These are phyloP conservation scores for Corinectria fuckeliana DNA, from an alignment of 2,329 filamentous ascomycete species.

Conservation along the genomic window DNA sequence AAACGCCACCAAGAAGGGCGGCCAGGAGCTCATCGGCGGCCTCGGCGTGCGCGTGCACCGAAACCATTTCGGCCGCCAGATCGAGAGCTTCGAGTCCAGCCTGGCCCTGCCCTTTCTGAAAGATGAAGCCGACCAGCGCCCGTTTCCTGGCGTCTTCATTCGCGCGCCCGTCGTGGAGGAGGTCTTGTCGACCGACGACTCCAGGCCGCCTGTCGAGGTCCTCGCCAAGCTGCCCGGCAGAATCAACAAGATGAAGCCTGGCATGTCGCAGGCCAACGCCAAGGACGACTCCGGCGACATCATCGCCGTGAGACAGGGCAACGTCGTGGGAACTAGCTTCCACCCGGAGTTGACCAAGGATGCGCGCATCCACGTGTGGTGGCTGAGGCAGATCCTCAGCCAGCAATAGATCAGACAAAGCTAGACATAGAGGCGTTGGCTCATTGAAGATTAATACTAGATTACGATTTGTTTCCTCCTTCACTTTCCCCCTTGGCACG, in stretches of 20 bases:
- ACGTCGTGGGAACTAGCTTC: constrained; percentile 94
- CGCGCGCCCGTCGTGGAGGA: constrained; percentile 91
- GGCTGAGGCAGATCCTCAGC: constrained; percentile 72
- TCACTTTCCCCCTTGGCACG: background rate
- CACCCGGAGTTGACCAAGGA: constrained; percentile 93
- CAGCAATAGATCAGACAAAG: constrained; percentile 20
- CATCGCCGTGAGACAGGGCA: constrained; percentile 87
- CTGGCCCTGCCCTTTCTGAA: constrained; percentile 75
- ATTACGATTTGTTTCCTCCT: background rate
- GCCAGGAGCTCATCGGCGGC: constrained; percentile 92
- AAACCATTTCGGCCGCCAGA: constrained; percentile 94
- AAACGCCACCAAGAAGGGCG: constrained; percentile 86
- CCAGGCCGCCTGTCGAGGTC: constrained; percentile 51
- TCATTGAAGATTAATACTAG: constrained; percentile 2
- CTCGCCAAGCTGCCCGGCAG: constrained; percentile 57
- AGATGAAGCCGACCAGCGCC: constrained; percentile 31
- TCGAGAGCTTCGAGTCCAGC: constrained; percentile 85
- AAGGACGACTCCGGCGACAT: constrained; percentile 71
- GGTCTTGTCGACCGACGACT: constrained; percentile 58
- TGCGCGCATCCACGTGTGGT: constrained; percentile 90
- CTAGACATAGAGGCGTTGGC: constrained; percentile 1
- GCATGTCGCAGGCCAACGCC: constrained; percentile 46
- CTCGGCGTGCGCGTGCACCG: constrained; percentile 89
- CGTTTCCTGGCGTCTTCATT: constrained; percentile 88
- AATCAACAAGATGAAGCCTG: constrained; percentile 46